Percentiles rank a stretch among this genome's conserved stretches.
Evolutionary conservation across 345 rosid genomes (phyloP).

Genomic region (Erucastrum elatum): DNA sequence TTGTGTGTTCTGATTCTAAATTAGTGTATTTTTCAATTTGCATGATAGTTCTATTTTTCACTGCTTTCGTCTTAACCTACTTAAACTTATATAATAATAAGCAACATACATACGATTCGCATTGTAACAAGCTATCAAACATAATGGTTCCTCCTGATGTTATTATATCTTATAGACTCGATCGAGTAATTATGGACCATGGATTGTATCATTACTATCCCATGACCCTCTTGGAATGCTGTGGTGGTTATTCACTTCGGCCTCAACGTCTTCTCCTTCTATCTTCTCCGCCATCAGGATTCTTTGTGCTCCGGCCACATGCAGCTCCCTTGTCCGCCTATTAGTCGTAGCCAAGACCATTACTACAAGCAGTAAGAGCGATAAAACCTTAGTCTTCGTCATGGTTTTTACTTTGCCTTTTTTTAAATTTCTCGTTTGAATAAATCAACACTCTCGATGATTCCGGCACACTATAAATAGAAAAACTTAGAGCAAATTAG

Average conservation of each 20-base stretch:
- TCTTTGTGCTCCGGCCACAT: background rate
- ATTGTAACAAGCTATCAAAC: background rate
- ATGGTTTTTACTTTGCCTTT: background rate
- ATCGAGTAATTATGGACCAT: background rate
- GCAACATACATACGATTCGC: background rate
- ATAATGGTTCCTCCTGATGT: too few species aligned
- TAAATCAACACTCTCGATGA: background rate
- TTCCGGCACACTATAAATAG: conserved; percentile 6
- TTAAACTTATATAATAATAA: background rate
- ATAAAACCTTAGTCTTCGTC: conserved; percentile 2
- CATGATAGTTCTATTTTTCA: background rate
- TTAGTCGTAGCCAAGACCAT: background rate
- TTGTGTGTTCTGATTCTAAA: background rate
- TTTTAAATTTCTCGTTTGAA: background rate
- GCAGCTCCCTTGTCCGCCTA: background rate
- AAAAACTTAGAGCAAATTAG: background rate
- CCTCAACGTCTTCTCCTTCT: conserved; percentile 23
- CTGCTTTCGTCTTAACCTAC: background rate
- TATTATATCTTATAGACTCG: too few species aligned
- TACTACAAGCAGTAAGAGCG: conserved; percentile 2
- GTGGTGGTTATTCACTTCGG: conserved; percentile 37
- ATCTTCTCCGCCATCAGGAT: background rate
- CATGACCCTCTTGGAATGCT: conserved; percentile 41
- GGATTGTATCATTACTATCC: conserved; percentile 22
- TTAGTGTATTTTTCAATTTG: background rate